These are phyloP conservation scores for Curvularia hawaiiensis DNA, from an alignment of 2,329 filamentous ascomycete genomes.

Conservation along the genomic window DNA sequence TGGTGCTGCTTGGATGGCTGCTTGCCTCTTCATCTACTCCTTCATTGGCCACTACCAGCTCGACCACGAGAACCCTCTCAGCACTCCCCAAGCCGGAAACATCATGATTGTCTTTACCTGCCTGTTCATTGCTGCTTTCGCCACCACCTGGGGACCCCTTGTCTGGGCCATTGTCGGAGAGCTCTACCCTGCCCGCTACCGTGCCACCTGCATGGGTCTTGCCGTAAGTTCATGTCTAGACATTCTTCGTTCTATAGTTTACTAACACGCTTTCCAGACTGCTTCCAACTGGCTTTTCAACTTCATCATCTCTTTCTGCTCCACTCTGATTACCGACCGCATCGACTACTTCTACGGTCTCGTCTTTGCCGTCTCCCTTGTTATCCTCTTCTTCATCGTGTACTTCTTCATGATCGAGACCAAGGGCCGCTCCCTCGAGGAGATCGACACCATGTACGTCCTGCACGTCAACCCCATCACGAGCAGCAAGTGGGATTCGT, in stretches of 20 bases:
- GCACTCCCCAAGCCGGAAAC: constrained; percentile 56
- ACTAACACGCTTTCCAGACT: background rate
- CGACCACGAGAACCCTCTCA: constrained; percentile 37
- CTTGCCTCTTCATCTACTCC: constrained; percentile 63
- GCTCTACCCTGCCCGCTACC: constrained; percentile 66
- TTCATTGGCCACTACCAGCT: constrained; percentile 53
- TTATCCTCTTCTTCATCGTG: constrained; percentile 67
- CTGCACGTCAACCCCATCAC: constrained; percentile 68
- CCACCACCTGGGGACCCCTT: constrained; percentile 72
- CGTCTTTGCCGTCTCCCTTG: constrained; percentile 72
- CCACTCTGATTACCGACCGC: constrained; percentile 73
- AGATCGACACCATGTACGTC: constrained; percentile 76
- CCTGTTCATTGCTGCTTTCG: constrained; percentile 69
- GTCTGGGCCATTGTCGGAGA: constrained; percentile 74
- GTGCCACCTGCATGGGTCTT: constrained; percentile 52
- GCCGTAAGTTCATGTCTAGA: constrained; percentile 23
- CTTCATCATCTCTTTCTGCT: constrained; percentile 68
- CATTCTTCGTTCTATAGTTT: background rate
- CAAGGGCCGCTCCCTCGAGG: constrained; percentile 74
- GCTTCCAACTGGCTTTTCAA: constrained; percentile 55
- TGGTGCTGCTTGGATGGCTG: constrained; percentile 55
- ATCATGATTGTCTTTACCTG: constrained; percentile 72
- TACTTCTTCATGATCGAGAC: constrained; percentile 82
- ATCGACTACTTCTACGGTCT: constrained; percentile 78
- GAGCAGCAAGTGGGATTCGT: constrained; percentile 58